Percentiles rank a stretch among this genome's conserved stretches.
Conservation (phyloP, 371 early-diverging fungal species). For the Apophysomyces elegans region DNA sequence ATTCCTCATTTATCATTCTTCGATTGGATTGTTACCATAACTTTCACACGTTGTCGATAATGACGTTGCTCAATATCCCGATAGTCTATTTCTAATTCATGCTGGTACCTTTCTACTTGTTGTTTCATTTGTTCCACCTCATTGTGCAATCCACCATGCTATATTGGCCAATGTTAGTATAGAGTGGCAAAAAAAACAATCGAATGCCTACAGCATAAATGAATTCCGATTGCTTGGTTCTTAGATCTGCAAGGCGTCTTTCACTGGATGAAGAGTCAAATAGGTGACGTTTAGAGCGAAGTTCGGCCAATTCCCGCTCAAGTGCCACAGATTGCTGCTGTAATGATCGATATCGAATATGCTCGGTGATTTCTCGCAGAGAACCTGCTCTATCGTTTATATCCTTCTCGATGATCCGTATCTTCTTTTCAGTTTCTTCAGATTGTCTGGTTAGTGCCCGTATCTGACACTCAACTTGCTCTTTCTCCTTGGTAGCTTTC, state of each 20-base stretch:
- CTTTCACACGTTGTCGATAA: slow-evolving; percentile 65
- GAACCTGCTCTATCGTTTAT: slow-evolving; percentile 48
- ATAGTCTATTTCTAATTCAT: slow-evolving; percentile 80
- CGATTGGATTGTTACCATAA: slow-evolving; percentile 51
- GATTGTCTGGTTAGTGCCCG: background rate
- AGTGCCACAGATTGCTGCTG: slow-evolving; percentile 36
- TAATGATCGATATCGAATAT: slow-evolving; percentile 61
- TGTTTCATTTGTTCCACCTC: slow-evolving; percentile 87
- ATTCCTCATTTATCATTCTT: background rate
- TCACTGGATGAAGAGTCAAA: slow-evolving; percentile 35
- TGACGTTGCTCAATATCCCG: slow-evolving; percentile 74
- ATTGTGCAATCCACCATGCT: slow-evolving; percentile 80
- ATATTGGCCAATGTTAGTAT: background rate
- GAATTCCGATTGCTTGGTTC: slow-evolving; percentile 50
- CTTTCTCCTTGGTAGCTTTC: slow-evolving; percentile 23
- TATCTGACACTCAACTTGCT: slow-evolving; percentile 29
- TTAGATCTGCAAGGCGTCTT: slow-evolving; percentile 37
- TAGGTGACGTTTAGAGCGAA: slow-evolving; percentile 30
- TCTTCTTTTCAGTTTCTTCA: slow-evolving; percentile 17
- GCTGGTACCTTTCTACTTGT: slow-evolving; percentile 57
- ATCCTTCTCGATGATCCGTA: slow-evolving; percentile 53
- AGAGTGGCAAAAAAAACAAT: background rate
- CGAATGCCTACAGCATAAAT: slow-evolving; percentile 52
- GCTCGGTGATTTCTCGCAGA: slow-evolving; percentile 71
- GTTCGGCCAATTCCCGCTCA: slow-evolving; percentile 33